A percentile compares a stretch with the other conserved stretches of the same genome.
phyloP scores from a whole-genome alignment of 108 stramenopile genomes.

The Cyclostephanos invisitatus region DNA sequence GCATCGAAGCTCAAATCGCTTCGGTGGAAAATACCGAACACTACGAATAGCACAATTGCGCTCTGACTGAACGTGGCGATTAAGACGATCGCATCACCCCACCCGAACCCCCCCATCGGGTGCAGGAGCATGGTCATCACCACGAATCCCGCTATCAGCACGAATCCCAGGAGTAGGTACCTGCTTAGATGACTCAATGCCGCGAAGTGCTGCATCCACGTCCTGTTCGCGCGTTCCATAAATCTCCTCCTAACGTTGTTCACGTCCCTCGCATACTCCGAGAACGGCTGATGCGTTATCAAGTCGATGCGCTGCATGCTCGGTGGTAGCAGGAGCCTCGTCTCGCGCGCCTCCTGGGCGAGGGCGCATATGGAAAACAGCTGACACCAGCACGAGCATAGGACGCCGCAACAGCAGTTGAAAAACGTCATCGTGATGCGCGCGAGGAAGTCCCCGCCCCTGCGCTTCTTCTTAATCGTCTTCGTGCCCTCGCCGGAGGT shows the following conservation, averaged over 20 bases:
- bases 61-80: conserved; percentile 78
- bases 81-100: conserved; percentile 73
- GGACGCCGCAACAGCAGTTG: conserved; percentile 67
- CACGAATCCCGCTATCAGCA: conserved; percentile 37
- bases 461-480: conserved; percentile 50
- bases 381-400: conserved; percentile 85
- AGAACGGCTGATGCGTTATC: conserved; percentile 87
- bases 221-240: conserved; percentile 60
- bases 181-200: conserved; percentile 74
- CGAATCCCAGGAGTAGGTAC: conserved; percentile 65
- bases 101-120: conserved; percentile 67
- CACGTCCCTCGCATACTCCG: conserved; percentile 82
- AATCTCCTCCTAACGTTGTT: conserved; percentile 71
- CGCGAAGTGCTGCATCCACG: conserved; percentile 67
- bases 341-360: conserved; percentile 88
- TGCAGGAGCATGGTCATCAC: conserved; percentile 61
- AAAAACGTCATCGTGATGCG: conserved; percentile 63
- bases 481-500: neutral
- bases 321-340: conserved; percentile 73
- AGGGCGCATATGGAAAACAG: conserved; percentile 79
- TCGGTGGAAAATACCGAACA: conserved; percentile 86
- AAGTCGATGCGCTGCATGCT: conserved; percentile 78
- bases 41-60: conserved; percentile 73
- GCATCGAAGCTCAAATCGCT: conserved; percentile 88
- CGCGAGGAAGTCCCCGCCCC: conserved; percentile 66